Evolutionary conservation across 345 rosid genomes (phyloP).

Genomic region (Citrus reticulata): DNA sequence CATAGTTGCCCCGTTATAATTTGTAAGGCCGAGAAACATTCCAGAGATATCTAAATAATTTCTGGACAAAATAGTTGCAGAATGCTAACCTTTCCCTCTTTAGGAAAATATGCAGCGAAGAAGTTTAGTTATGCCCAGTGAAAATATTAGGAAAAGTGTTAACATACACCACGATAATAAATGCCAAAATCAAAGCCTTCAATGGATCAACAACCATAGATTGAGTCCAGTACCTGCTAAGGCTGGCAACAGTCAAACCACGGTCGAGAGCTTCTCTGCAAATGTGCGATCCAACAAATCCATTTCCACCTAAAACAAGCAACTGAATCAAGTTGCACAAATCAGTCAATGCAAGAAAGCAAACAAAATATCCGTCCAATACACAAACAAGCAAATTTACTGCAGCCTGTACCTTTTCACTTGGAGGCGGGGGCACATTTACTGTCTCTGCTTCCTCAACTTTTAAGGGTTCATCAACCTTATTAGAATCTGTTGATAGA

Average conservation of each 20-base stretch:
- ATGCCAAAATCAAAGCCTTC: not conserved
- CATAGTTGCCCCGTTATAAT: not conserved
- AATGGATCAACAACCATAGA: not conserved
- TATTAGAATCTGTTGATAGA: slow-evolving; percentile 65
- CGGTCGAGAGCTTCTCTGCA: slow-evolving; percentile 85
- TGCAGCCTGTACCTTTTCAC: slow-evolving; percentile 56
- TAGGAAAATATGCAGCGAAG: not conserved
- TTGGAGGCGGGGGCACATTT: slow-evolving; percentile 65
- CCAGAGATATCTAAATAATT: not conserved
- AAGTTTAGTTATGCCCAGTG: not conserved
- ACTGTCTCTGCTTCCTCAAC: slow-evolving; percentile 94
- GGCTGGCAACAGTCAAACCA: slow-evolving; percentile 76
- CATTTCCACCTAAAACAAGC: slow-evolving; percentile 97
- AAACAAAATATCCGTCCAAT: not conserved
- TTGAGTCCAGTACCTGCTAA: slow-evolving; percentile 65
- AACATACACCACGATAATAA: not conserved
- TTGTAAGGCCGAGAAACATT: not conserved
- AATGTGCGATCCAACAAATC: slow-evolving; percentile 92
- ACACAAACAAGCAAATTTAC: not conserved
- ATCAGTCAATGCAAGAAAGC: slow-evolving; percentile 8
- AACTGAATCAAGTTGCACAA: slow-evolving; percentile 38
- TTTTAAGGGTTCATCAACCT: slow-evolving; percentile 72
- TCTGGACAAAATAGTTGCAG: not conserved
- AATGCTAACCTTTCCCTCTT: not conserved
- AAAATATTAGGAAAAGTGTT: not conserved